These are phyloP conservation scores for maize (Zea mays) DNA, from an alignment of 176 grass and related monocot species.

Conservation along the genomic window Zm-B73-REFERENCE-NAM-5.0 NC_050096.1:183733001-183733500, in stretches of 20 bases:
- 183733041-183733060: slow-evolving; percentile 39
- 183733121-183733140: slow-evolving; percentile 55
- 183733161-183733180: slow-evolving; percentile 38
- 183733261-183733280: slow-evolving; percentile 51
- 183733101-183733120: slow-evolving; percentile 57
- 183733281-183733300: slow-evolving; percentile 43
- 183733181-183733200: slow-evolving; percentile 73
- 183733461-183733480: neutral
- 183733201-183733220: slow-evolving; percentile 69
- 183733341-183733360: too few species aligned
- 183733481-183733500: neutral
- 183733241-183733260: slow-evolving; percentile 70
- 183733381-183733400: too few species aligned
- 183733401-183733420: neutral
- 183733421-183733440: neutral
- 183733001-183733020: slow-evolving; percentile 49
- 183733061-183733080: slow-evolving; percentile 36
- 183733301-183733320: too few species aligned
- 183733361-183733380: neutral
- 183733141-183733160: slow-evolving; percentile 48
- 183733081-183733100: slow-evolving; percentile 54
- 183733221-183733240: slow-evolving; percentile 64
- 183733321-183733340: neutral
- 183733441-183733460: neutral
- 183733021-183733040: slow-evolving; percentile 84